phyloP scores from a whole-genome alignment of 176 grass and related monocot genomes.

The Olyra latifolia region DNA sequence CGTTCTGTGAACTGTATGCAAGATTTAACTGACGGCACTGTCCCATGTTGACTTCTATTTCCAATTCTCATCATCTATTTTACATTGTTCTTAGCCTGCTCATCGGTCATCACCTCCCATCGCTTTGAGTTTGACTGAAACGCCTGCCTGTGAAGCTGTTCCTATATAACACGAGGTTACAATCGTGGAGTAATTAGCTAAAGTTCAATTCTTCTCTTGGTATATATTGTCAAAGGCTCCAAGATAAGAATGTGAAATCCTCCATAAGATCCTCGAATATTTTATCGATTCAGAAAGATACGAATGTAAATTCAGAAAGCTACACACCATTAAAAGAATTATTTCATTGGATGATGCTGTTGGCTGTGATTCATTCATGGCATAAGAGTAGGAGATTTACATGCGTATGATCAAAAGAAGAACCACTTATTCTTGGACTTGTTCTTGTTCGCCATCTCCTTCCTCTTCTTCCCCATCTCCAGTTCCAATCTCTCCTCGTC shows the following conservation, averaged over 20 bases:
- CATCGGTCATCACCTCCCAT: too few relatives aligned
- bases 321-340: neutral
- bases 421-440: slow-evolving; percentile 60
- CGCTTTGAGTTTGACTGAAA: neutral
- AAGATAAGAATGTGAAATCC: neutral
- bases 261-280: neutral
- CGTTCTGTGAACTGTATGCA: neutral
- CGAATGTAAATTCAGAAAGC: neutral
- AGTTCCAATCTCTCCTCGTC: slow-evolving; percentile 23
- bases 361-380: neutral
- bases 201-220: neutral
- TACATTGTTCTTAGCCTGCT: neutral
- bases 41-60: neutral
- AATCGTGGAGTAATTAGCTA: too few relatives aligned
- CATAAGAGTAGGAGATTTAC: neutral
- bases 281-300: neutral
- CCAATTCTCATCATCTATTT: neutral
- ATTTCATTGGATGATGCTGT: neutral
- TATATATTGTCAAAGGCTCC: neutral
- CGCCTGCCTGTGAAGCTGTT: neutral
- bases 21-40: neutral
- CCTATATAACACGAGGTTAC: neutral
- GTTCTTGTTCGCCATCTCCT: slow-evolving; percentile 38
- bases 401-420: slow-evolving; percentile 38
- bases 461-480: slow-evolving; percentile 29